A percentile compares a stretch with the other conserved stretches of the same genome.
Conservation (phyloP, 495 filamentous ascomycete genomes). For the Polyplosphaeria fusca region DNA sequence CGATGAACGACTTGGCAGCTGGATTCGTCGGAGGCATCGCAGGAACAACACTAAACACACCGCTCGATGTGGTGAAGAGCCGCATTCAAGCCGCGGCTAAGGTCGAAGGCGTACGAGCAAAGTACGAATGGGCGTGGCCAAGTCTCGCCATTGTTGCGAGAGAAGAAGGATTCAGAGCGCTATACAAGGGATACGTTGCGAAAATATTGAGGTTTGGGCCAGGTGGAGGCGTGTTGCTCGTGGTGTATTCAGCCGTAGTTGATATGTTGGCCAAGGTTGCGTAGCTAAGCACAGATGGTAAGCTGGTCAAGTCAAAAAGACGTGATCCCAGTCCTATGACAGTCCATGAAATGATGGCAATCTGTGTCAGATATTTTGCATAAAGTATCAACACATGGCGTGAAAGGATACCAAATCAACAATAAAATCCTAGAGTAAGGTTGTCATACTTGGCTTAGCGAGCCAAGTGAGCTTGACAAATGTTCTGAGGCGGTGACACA, state of each 20-base stretch:
- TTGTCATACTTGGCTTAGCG: no score
- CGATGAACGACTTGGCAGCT: slow-evolving; percentile 20
- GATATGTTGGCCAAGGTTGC: slow-evolving; percentile 14
- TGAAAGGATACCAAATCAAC: no score
- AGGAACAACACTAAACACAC: slow-evolving; percentile 29
- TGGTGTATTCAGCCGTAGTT: slow-evolving; percentile 20
- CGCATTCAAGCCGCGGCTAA: slow-evolving; percentile 28
- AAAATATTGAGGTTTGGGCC: slow-evolving; percentile 30
- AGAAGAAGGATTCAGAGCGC: slow-evolving; percentile 25
- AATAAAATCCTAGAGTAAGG: no score
- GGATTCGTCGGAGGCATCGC: slow-evolving; percentile 27
- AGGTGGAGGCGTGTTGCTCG: slow-evolving; percentile 22
- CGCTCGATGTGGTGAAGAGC: slow-evolving; percentile 30
- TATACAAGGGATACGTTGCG: slow-evolving; percentile 29
- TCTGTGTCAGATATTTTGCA: no score
- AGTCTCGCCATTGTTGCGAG: slow-evolving; percentile 21
- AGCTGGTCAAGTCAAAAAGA: no score
- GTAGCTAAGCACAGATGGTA: no score
- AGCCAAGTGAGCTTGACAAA: no score
- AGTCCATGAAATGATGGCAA: no score
- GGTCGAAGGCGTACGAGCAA: slow-evolving; percentile 14
- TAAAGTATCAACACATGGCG: not conserved
- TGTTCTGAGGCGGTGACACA: no score
- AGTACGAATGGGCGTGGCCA: slow-evolving; percentile 30
- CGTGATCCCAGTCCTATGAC: no score